Conservation (phyloP, 2,329 filamentous ascomycete genomes). For the Coleophoma cylindrospora region DNA sequence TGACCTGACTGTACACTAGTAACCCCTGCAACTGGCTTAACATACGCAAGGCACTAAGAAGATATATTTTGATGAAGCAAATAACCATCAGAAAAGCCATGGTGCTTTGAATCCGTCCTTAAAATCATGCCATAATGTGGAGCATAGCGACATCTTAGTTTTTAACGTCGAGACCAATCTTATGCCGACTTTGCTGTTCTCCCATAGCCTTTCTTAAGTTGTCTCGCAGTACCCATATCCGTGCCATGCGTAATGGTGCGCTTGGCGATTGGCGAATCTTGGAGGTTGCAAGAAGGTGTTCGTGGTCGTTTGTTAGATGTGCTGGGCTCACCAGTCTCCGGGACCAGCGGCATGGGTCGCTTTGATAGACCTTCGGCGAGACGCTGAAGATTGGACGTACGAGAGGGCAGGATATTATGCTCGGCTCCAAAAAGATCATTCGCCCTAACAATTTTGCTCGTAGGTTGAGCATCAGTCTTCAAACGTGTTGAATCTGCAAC, state of each 20-base stretch:
- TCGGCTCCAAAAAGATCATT: constrained; percentile 13
- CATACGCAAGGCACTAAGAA: too few species aligned
- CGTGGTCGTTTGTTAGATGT: neutral
- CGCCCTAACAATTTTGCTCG: constrained; percentile 6
- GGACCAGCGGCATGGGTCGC: neutral
- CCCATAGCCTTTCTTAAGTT: too few species aligned
- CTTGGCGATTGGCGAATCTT: neutral
- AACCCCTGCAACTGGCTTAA: too few species aligned
- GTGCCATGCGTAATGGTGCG: neutral
- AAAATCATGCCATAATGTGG: too few species aligned
- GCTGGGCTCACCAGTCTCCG: neutral
- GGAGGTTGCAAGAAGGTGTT: neutral
- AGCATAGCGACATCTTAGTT: too few species aligned
- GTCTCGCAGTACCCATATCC: too few species aligned
- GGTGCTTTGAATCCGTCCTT: too few species aligned
- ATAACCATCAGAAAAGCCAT: too few species aligned
- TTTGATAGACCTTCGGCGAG: neutral
- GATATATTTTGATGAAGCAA: too few species aligned
- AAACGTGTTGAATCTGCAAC: neutral
- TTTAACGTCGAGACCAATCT: too few species aligned
- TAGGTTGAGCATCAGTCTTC: neutral
- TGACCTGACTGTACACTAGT: too few species aligned
- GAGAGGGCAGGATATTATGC: neutral
- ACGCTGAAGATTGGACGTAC: neutral
- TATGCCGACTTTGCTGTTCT: too few species aligned